A percentile compares a stretch with the other conserved stretches of the same genome.
These are phyloP conservation scores for Ustilago cynodontis DNA, from an alignment of 1,284 basidiomycete species.

Conservation along the genomic window DNA sequence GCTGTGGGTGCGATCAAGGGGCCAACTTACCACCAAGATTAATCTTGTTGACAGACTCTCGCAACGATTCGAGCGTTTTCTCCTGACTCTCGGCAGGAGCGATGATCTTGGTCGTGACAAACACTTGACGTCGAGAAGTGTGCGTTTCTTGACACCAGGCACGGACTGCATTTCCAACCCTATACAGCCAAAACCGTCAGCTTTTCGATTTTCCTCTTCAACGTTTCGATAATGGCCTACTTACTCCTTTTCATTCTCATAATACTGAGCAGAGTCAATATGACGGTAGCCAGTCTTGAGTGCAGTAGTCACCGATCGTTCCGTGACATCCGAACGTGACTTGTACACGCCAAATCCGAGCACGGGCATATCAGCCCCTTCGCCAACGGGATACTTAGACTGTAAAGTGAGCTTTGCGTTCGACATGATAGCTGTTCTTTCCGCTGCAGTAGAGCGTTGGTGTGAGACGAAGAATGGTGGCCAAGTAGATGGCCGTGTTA, in stretches of 20 bases:
- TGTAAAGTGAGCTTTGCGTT: conserved; percentile 37
- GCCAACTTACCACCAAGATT: conserved; percentile 42
- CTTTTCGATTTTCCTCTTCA: background rate
- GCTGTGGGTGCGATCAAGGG: too few species aligned
- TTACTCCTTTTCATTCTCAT: conserved; percentile 46
- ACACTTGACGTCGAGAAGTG: conserved; percentile 36
- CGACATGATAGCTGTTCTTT: conserved; percentile 2
- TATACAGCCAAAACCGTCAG: background rate
- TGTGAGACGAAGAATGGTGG: conserved; percentile 16
- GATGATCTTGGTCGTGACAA: conserved; percentile 54
- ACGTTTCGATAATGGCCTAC: background rate
- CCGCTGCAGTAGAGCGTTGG: background rate
- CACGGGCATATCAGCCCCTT: conserved; percentile 43
- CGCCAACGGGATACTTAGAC: conserved; percentile 35
- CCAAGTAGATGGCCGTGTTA: too few species aligned
- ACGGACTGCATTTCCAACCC: conserved; percentile 43
- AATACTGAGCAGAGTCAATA: conserved; percentile 51
- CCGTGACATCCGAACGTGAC: conserved; percentile 34
- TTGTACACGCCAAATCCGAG: conserved; percentile 53
- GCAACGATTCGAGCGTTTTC: conserved; percentile 37
- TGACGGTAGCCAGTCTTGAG: conserved; percentile 48
- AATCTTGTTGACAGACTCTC: conserved; percentile 35
- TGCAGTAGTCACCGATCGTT: conserved; percentile 38
- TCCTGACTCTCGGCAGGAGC: conserved; percentile 20
- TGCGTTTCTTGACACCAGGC: conserved; percentile 43